Evolutionary conservation across 2,329 filamentous ascomycete genomes (phyloP).

Genomic region (Fusarium sambucinum): DNA sequence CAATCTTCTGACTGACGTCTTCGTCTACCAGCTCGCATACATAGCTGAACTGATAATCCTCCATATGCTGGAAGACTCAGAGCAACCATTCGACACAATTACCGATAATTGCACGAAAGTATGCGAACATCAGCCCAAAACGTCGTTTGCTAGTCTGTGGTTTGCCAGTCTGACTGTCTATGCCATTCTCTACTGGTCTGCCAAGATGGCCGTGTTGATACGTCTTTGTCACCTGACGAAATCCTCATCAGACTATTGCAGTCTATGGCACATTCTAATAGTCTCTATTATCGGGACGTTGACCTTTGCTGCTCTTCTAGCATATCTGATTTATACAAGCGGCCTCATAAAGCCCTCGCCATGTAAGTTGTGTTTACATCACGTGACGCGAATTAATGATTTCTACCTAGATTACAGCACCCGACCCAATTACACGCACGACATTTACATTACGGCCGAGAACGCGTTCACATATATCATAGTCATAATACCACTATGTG

Average conservation of each 20-base stretch:
- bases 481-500: not conserved
- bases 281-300: not conserved
- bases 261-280: not conserved
- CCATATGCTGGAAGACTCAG: conserved; percentile 59
- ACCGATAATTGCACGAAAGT: too few species aligned
- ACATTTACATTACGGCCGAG: not conserved
- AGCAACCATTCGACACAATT: conserved; percentile 54
- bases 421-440: not conserved
- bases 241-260: not conserved
- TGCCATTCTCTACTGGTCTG: conserved; percentile 51
- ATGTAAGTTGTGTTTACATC: not conserved
- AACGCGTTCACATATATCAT: not conserved
- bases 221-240: not conserved
- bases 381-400: too few species aligned
- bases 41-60: conserved; percentile 59
- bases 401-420: not conserved
- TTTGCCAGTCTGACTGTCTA: conserved; percentile 66
- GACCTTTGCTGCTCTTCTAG: not conserved
- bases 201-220: not conserved
- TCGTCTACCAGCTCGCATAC: conserved; percentile 59
- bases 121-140: too few species aligned
- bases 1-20: conserved; percentile 41
- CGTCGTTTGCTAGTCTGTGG: conserved; percentile 49
- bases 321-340: not conserved
- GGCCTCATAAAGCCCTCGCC: not conserved